These are phyloP conservation scores for Nannochloropsis oceanica DNA, from an alignment of 108 stramenopile species.

Conservation along the genomic window DNA sequence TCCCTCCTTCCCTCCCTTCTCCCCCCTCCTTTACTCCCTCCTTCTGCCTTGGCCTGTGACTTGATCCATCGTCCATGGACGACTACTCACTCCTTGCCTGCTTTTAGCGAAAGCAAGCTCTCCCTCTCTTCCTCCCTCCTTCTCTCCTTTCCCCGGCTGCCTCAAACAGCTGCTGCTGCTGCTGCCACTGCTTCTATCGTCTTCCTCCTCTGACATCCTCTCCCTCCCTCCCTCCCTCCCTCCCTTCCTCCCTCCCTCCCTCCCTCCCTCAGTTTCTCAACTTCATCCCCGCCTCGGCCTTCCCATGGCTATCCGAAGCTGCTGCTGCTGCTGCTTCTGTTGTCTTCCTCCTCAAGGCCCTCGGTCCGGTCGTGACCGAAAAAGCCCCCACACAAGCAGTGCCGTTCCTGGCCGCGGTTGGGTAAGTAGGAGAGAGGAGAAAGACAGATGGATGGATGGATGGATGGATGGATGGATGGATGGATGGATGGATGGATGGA, in stretches of 20 bases:
- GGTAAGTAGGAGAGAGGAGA: background rate
- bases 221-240: background rate
- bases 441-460: background rate
- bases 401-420: background rate
- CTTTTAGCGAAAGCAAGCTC: too few relatives aligned
- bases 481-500: background rate
- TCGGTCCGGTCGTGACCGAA: background rate
- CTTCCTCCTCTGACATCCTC: too few relatives aligned
- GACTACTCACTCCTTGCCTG: too few relatives aligned
- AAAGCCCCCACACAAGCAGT: background rate
- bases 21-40: background rate
- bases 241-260: background rate
- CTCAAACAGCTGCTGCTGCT: too few relatives aligned
- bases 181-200: too few relatives aligned
- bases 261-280: background rate
- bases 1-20: background rate
- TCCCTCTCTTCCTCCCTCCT: too few relatives aligned
- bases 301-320: background rate
- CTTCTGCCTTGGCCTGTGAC: too few relatives aligned
- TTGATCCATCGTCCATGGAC: too few relatives aligned
- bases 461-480: too few relatives aligned
- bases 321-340: background rate
- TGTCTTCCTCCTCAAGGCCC: background rate
- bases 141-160: too few relatives aligned
- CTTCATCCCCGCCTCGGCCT: background rate